phyloP scores from a whole-genome alignment of 371 early-diverging fungal species.

The Mortierella sp. region DNA sequence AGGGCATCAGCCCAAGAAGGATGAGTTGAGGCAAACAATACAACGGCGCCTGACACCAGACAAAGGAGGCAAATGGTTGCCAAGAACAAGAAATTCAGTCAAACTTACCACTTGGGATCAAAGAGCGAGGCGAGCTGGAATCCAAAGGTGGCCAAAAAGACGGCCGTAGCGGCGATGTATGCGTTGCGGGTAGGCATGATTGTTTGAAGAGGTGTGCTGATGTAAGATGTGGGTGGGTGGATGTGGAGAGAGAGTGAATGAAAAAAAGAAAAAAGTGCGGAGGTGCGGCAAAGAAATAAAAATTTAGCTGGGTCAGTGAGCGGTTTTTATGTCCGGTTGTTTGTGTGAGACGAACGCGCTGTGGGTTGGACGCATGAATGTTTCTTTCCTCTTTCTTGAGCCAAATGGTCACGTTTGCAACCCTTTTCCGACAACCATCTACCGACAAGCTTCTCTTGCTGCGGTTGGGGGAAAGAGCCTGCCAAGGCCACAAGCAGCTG shows the following conservation, averaged over 20 bases:
- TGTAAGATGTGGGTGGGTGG: not conserved
- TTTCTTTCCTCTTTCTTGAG: not conserved
- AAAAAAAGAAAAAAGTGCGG: not conserved
- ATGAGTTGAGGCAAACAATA: not conserved
- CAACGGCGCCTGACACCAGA: not conserved
- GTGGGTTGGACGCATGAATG: not conserved
- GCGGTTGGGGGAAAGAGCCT: not conserved
- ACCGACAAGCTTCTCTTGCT: not conserved
- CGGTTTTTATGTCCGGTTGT: not conserved
- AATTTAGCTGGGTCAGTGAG: not conserved
- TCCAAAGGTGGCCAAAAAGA: slow-evolving; percentile 38
- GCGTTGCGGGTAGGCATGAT: slow-evolving; percentile 56
- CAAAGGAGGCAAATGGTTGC: not conserved
- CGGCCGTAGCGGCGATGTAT: slow-evolving; percentile 35
- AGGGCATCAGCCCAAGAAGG: not conserved
- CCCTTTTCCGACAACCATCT: slow-evolving; percentile 2
- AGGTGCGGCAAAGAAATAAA: not conserved
- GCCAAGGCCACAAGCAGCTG: not conserved
- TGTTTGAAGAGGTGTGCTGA: not conserved
- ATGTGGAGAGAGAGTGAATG: not conserved
- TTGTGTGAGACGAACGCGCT: slow-evolving; percentile 12
- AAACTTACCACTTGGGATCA: slow-evolving; percentile 48
- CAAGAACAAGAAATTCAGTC: not conserved
- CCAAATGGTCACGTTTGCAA: not conserved
- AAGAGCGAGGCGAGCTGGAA: slow-evolving; percentile 42